A percentile compares a stretch with the other conserved stretches of the same genome.
Conservation (phyloP, 371 early-diverging fungal species). For the Apophysomyces ossiformis region DNA sequence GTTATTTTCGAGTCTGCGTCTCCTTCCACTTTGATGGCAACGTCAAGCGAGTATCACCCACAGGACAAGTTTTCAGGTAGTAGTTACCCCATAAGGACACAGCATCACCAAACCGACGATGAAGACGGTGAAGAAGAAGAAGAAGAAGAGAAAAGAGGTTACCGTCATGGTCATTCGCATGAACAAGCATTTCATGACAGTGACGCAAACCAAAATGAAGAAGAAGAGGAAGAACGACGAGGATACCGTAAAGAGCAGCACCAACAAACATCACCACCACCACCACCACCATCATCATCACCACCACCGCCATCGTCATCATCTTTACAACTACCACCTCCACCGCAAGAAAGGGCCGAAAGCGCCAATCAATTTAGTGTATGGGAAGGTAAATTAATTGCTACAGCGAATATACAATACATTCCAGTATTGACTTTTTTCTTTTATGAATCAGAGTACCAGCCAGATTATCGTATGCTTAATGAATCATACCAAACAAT, state of each 20-base stretch:
- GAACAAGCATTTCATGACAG: not conserved
- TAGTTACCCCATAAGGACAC: not conserved
- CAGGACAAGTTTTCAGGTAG: not conserved
- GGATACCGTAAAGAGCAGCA: constrained; percentile 4
- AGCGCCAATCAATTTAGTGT: constrained; percentile 5
- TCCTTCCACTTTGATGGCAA: not conserved
- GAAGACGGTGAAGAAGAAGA: not conserved
- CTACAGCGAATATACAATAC: not conserved
- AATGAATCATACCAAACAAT: constrained; percentile 32
- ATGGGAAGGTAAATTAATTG: constrained; percentile 16
- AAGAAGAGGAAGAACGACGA: constrained; percentile 9
- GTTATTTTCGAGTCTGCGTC: constrained; percentile 14
- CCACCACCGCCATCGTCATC: not conserved
- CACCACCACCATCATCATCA: not conserved
- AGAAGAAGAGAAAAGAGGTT: not conserved
- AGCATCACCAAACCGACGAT: constrained; percentile 5
- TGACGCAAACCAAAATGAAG: not conserved
- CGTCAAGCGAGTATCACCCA: not conserved
- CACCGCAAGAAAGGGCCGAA: constrained; percentile 5
- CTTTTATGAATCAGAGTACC: constrained; percentile 24
- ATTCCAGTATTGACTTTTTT: not conserved
- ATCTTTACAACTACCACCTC: not conserved
- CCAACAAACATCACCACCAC: not conserved
- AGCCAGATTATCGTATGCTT: constrained; percentile 35
- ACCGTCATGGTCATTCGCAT: not conserved